Evolutionary conservation across 768 basidiomycete genomes (phyloP), one percentile per base, ranked within the genome.

Genomic region (Phylloporus arenicola): DNA sequence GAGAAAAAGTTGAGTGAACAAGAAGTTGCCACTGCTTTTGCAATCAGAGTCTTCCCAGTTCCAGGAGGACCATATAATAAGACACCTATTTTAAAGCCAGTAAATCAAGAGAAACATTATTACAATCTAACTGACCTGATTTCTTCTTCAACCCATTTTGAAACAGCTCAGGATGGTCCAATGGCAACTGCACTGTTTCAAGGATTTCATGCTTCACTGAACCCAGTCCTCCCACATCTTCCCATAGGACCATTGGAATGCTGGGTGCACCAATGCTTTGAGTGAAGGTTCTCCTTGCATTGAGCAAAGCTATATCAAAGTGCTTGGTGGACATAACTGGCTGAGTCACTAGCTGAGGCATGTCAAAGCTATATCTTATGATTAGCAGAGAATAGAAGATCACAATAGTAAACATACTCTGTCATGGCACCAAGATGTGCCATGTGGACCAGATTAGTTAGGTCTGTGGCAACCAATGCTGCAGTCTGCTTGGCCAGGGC

Each of bases 231-330:
- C 96, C 96, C 12, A 99, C 87, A 64, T 99, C 96, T 65, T 97
- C 92, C 96, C 96, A 99, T 0, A 86, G 79, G 1, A 99, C 93
- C 55, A 78, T 86, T 1, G 96, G 96, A 31, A 99, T 99, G 57
- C 88, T 93, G 0, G 96, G 96, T 22, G 92, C 92, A n/a, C 94
- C 95, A 52, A 98, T 95, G 61, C 80, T 91, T 63, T 93, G 90
- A 8, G 90, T 87, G 67, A 94, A 94, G 0, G 86, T 79, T 10
- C 79, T 70, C 47, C 92, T 75, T 12, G 88, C 86, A 53, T 83
- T 79, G 12, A 75, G 74, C 17, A 98, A 73, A 0, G 91, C 92
- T 14, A 57, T 50, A 4, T 85, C 78, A 58, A 98, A 85, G 62
- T 97, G 92, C 37, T 73, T 72, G 0, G 75, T 74, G 17, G 59